Percentiles rank a stretch among this genome's conserved stretches.
These are phyloP conservation scores for Ceratocystis albifundus DNA, from an alignment of 2,329 filamentous ascomycete genomes.

Conservation along the genomic window DNA sequence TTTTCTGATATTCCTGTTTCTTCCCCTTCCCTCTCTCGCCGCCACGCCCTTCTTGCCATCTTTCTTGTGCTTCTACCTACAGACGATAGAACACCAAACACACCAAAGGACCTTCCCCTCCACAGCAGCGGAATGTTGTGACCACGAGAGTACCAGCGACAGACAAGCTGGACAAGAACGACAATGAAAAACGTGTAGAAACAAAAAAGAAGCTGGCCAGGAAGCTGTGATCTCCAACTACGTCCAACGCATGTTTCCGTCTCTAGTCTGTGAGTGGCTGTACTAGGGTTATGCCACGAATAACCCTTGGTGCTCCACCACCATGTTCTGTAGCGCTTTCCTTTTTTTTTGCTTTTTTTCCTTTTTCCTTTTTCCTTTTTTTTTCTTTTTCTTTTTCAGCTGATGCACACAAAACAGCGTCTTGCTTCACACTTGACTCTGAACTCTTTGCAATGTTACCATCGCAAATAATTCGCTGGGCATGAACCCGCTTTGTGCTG, in stretches of 20 bases:
- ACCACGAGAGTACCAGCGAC: no score
- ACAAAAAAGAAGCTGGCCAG: no score
- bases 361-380: neutral
- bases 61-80: no score
- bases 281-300: neutral
- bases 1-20: neutral
- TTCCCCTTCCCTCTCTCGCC: neutral
- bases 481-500: neutral
- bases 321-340: neutral
- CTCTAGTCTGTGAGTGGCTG: no score
- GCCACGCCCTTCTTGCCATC: no score
- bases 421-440: neutral
- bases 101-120: no score
- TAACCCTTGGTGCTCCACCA: neutral
- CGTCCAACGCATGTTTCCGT: no score
- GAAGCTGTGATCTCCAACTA: no score
- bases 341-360: neutral
- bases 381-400: neutral
- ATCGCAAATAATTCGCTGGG: neutral
- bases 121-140: no score
- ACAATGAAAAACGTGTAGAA: no score
- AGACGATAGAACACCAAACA: no score
- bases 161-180: no score
- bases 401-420: neutral
- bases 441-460: neutral